Conservation (phyloP, 108 stramenopile genomes). For the Discostella stelligeroides region DNA sequence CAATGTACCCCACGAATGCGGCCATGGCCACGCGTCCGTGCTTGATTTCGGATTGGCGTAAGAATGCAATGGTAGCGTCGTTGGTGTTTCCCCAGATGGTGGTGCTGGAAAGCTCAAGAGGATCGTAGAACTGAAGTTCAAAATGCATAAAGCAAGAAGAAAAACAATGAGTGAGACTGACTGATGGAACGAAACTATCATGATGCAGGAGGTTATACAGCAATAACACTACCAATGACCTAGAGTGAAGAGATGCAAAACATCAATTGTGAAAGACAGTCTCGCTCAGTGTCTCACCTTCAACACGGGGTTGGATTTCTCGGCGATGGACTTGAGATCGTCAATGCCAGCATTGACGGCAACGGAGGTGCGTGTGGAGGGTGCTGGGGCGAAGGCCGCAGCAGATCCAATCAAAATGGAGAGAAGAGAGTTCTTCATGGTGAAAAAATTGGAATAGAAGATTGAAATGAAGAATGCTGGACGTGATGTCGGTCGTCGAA, state of each 20-base stretch:
- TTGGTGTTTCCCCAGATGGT: conserved; percentile 74
- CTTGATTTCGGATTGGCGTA: conserved; percentile 83
- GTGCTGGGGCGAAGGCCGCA: conserved; percentile 77
- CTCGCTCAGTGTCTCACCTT: too few species aligned
- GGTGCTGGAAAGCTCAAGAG: conserved; percentile 66
- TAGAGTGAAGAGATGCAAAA: background rate
- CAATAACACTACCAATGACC: too few species aligned
- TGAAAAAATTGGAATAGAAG: background rate
- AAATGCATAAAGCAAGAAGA: conserved; percentile 5
- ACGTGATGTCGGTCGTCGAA: too few species aligned
- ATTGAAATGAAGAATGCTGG: too few species aligned
- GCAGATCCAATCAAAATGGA: conserved; percentile 69
- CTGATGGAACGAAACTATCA: background rate
- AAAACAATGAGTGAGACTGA: conserved; percentile 6
- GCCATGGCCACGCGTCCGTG: conserved; percentile 82
- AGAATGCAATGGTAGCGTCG: conserved; percentile 68
- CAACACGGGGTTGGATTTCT: conserved; percentile 75
- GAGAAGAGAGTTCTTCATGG: conserved; percentile 66
- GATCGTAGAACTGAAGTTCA: conserved; percentile 68
- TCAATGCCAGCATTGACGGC: conserved; percentile 50
- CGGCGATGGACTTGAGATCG: conserved; percentile 68
- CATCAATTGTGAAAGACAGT: too few species aligned
- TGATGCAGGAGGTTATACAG: too few species aligned
- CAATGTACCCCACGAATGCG: conserved; percentile 76
- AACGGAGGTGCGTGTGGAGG: conserved; percentile 41